Evolutionary conservation across 305 asterid species (phyloP).

Genomic region (Caryopteris hybrid): DNA sequence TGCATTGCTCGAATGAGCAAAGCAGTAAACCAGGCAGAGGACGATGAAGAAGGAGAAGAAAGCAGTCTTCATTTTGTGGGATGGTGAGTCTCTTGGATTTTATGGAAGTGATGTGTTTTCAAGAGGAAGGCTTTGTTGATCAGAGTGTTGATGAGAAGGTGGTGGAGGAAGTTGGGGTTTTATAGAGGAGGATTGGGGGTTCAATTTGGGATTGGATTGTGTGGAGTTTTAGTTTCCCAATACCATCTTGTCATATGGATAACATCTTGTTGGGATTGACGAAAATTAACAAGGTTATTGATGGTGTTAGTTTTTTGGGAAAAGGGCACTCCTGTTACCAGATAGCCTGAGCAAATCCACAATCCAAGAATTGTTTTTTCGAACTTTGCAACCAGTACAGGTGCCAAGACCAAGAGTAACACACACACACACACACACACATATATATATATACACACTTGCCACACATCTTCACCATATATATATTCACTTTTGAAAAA

Average conservation of each 20-base stretch:
- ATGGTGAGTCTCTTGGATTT: neutral
- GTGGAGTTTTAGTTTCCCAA: conserved; percentile 39
- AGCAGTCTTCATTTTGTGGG: conserved; percentile 36
- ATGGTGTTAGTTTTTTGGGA: too few species aligned
- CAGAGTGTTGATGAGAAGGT: neutral
- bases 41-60: conserved; percentile 31
- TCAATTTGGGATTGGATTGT: conserved; percentile 21
- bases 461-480: too few species aligned
- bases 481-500: too few species aligned
- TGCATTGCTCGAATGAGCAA: conserved; percentile 43
- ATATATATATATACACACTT: too few species aligned
- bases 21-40: conserved; percentile 36
- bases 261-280: conserved; percentile 26
- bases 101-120: neutral
- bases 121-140: conserved; percentile 1
- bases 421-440: too few species aligned
- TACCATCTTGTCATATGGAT: conserved; percentile 21
- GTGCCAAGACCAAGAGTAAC: too few species aligned
- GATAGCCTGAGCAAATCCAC: too few species aligned
- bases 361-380: too few species aligned
- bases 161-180: conserved; percentile 18
- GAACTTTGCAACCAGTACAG: too few species aligned
- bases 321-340: too few species aligned
- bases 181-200: conserved; percentile 24
- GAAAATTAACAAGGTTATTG: conserved; percentile 6